A percentile compares a stretch with the other conserved stretches of the same genome.
Evolutionary conservation across 495 filamentous ascomycete species (phyloP).

Genomic region (Penicillium paradoxum): DNA sequence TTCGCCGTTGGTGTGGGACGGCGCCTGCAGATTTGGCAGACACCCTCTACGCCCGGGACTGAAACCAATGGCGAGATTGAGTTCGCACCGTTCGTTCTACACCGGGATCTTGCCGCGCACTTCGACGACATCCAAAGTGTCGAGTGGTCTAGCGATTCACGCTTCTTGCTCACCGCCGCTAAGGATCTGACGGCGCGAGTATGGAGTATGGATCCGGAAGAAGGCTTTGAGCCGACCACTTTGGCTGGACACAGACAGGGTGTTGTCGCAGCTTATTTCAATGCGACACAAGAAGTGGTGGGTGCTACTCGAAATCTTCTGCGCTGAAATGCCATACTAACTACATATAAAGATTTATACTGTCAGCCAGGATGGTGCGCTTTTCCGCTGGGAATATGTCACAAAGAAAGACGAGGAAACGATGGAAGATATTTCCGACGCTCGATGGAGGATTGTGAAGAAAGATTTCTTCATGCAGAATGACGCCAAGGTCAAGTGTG

Average conservation of each 20-base stretch:
- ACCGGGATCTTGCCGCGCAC: slow-evolving; percentile 80
- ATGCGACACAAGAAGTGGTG: slow-evolving; percentile 78
- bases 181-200: slow-evolving; percentile 90
- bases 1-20: slow-evolving; percentile 84
- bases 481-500: slow-evolving; percentile 79
- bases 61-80: slow-evolving; percentile 77
- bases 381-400: slow-evolving; percentile 61
- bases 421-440: slow-evolving; percentile 55
- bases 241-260: slow-evolving; percentile 84
- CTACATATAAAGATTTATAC: slow-evolving; percentile 61
- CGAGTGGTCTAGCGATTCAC: slow-evolving; percentile 91
- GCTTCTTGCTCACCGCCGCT: slow-evolving; percentile 86
- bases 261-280: slow-evolving; percentile 87
- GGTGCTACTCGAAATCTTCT: slow-evolving; percentile 33
- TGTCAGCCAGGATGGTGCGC: slow-evolving; percentile 61
- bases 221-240: slow-evolving; percentile 83
- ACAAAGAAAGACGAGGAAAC: slow-evolving; percentile 52
- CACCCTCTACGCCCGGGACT: slow-evolving; percentile 77
- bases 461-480: slow-evolving; percentile 91
- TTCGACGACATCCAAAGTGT: slow-evolving; percentile 80
- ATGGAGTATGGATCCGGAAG: slow-evolving; percentile 86
- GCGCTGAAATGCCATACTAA: slow-evolving; percentile 46
- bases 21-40: slow-evolving; percentile 90
- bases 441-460: slow-evolving; percentile 80
- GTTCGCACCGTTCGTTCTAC: slow-evolving; percentile 88